phyloP scores from a whole-genome alignment of 2,329 filamentous ascomycete species.

The Septoria linicola region DNA sequence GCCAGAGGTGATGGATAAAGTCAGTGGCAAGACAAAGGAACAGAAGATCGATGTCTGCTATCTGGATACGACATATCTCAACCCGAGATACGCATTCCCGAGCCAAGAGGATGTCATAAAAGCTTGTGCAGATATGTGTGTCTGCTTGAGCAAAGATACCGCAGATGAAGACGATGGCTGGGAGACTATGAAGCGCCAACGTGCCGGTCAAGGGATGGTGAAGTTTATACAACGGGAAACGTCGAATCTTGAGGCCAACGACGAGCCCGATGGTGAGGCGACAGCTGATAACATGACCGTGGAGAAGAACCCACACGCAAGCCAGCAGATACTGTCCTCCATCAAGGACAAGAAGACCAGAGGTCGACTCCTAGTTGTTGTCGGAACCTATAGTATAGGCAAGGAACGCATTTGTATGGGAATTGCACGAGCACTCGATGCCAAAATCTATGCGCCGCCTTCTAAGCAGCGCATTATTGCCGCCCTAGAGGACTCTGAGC shows the following conservation, averaged over 20 bases:
- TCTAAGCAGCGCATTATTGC: constrained; percentile 80
- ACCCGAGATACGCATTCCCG: constrained; percentile 92
- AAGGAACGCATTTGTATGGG: constrained; percentile 95
- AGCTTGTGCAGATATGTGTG: constrained; percentile 84
- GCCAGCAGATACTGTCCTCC: constrained; percentile 34
- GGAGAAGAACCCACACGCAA: constrained; percentile 33
- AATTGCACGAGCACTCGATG: constrained; percentile 79
- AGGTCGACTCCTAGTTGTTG: constrained; percentile 80
- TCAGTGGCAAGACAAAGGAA: constrained; percentile 69
- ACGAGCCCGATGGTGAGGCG: constrained; percentile 38
- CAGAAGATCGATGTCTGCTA: constrained; percentile 96
- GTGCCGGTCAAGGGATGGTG: constrained; percentile 59
- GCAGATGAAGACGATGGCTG: constrained; percentile 57
- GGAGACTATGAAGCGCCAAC: constrained; percentile 56
- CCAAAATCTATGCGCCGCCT: constrained; percentile 84
- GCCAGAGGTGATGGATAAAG: constrained; percentile 68
- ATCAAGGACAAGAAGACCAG: constrained; percentile 42
- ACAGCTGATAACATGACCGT: constrained; percentile 40
- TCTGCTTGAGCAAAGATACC: constrained; percentile 68
- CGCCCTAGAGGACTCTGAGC: constrained; percentile 81
- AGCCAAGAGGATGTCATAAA: constrained; percentile 82
- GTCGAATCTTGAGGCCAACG: constrained; percentile 41
- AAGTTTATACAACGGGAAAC: constrained; percentile 57
- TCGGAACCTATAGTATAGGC: constrained; percentile 96
- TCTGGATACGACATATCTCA: constrained; percentile 94